Conservation (phyloP, 2,329 filamentous ascomycete genomes). For the Pseudogymnoascus sp. region DNA sequence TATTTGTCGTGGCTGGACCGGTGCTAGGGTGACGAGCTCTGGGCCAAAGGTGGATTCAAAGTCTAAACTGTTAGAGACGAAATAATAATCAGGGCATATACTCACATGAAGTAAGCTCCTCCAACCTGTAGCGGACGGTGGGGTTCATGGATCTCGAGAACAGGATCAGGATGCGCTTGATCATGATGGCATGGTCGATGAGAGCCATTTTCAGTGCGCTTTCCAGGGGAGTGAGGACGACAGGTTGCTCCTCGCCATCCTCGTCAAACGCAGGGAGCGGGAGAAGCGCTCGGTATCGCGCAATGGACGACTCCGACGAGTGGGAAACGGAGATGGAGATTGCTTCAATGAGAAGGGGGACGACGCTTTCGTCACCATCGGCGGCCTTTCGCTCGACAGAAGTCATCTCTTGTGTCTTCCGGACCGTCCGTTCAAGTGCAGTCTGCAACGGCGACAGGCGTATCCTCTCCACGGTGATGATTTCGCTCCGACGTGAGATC, state of each 20-base stretch:
- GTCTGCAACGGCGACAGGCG: conserved; percentile 70
- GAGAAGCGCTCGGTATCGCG: conserved; percentile 67
- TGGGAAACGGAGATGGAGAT: conserved; percentile 70
- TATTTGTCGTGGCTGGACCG: conserved; percentile 38
- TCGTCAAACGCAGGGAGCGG: conserved; percentile 38
- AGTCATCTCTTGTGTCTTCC: conserved; percentile 82
- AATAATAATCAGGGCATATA: conserved; percentile 19
- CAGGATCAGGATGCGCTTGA: conserved; percentile 70
- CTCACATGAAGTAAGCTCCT: conserved; percentile 60
- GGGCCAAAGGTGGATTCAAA: conserved; percentile 57
- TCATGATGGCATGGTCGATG: conserved; percentile 79
- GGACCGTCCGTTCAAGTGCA: conserved; percentile 80
- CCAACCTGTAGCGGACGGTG: conserved; percentile 46
- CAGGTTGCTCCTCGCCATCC: conserved; percentile 39
- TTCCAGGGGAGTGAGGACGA: conserved; percentile 54
- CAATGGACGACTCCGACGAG: conserved; percentile 66
- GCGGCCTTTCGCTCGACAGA: conserved; percentile 65
- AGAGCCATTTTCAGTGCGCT: conserved; percentile 77
- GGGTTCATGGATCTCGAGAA: conserved; percentile 55
- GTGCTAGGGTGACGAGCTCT: conserved; percentile 57
- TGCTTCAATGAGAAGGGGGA: conserved; percentile 64
- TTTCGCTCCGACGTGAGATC: conserved; percentile 79
- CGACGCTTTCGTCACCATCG: conserved; percentile 64
- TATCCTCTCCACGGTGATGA: conserved; percentile 56
- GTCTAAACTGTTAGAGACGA: conserved; percentile 34